These are phyloP conservation scores for Mycena albidolilacea DNA, from an alignment of 768 basidiomycete species.

Conservation along the genomic window DNA sequence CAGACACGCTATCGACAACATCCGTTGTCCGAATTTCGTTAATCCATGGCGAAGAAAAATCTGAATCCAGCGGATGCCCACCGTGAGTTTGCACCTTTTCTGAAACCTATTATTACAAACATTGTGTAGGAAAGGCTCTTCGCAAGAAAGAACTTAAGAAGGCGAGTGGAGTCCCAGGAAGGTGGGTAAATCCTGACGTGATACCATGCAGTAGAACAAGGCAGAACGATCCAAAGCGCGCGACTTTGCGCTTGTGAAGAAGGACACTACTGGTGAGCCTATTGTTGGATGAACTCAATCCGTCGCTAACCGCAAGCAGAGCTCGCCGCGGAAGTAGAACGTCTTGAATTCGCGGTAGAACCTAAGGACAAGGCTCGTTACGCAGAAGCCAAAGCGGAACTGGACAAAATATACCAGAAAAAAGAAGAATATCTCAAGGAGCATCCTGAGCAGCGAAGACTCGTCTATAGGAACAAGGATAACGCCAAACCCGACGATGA, in stretches of 20 bases:
- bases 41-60: conserved; percentile 86
- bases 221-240: conserved; percentile 82
- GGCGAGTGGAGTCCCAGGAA: conserved; percentile 59
- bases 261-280: conserved; percentile 85
- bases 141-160: conserved; percentile 97
- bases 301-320: conserved; percentile 58
- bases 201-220: conserved; percentile 86
- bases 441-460: conserved; percentile 92
- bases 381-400: conserved; percentile 79
- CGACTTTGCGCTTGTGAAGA: conserved; percentile 94
- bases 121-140: conserved; percentile 83
- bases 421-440: conserved; percentile 94
- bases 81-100: conserved; percentile 67
- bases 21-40: neutral
- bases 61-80: conserved; percentile 96
- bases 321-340: conserved; percentile 84
- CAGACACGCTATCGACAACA: neutral
- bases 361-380: conserved; percentile 77
- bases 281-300: neutral
- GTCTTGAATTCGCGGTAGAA: conserved; percentile 67
- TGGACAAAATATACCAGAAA: conserved; percentile 85
- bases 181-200: conserved; percentile 39
- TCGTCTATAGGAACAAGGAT: conserved; percentile 77
- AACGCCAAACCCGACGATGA: conserved; percentile 60
- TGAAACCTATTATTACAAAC: conserved; percentile 19